Percentiles rank a stretch among this genome's conserved stretches.
Evolutionary conservation across 2,329 filamentous ascomycete genomes (phyloP).

Genomic region (Plenodomus lindquistii): DNA sequence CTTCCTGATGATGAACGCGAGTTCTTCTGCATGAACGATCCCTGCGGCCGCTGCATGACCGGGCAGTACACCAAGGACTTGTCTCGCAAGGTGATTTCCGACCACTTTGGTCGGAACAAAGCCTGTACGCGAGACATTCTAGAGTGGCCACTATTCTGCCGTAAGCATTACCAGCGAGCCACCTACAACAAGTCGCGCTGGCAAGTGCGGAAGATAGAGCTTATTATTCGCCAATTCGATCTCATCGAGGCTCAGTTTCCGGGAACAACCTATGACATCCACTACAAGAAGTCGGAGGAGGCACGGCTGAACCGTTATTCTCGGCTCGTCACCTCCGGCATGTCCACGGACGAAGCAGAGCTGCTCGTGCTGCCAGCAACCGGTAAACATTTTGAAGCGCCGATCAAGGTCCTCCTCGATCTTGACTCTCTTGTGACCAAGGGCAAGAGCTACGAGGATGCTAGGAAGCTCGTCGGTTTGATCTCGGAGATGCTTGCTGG

Average conservation of each 20-base stretch:
- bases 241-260: constrained; percentile 36
- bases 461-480: constrained; percentile 24
- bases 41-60: constrained; percentile 33
- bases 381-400: constrained; percentile 37
- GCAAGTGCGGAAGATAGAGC: constrained; percentile 38
- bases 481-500: constrained; percentile 35
- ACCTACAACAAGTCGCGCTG: constrained; percentile 43
- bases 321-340: constrained; percentile 23
- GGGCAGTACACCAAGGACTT: constrained; percentile 39
- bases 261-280: constrained; percentile 36
- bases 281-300: constrained; percentile 43
- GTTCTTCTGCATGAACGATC: constrained; percentile 40
- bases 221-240: constrained; percentile 40
- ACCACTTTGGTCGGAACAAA: constrained; percentile 48
- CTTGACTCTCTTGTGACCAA: constrained; percentile 28
- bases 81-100: constrained; percentile 45
- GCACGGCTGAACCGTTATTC: constrained; percentile 36
- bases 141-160: constrained; percentile 43
- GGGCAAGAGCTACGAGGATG: constrained; percentile 23
- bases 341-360: constrained; percentile 11
- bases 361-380: constrained; percentile 10
- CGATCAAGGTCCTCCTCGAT: constrained; percentile 38
- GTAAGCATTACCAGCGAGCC: constrained; percentile 48
- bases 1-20: constrained; percentile 22
- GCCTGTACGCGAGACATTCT: constrained; percentile 36